Base-by-base conservation (phyloP, 1,284 basidiomycete genomes). In the Prillingera fragicola region DNA sequence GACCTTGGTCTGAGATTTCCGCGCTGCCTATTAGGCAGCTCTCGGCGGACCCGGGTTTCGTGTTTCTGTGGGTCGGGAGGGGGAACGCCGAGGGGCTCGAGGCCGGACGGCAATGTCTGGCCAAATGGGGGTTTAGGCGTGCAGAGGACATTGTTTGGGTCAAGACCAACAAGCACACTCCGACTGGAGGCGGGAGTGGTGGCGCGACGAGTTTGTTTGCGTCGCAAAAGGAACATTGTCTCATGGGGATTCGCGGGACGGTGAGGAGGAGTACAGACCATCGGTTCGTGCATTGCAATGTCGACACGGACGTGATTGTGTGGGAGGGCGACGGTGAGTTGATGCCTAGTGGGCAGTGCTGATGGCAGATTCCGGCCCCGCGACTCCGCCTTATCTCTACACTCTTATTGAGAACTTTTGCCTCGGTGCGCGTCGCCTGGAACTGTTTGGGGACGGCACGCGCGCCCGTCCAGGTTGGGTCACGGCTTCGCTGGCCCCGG, bases 81-180 rank as follows among this genome's bases (percentile, higher is more conserved):
- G 91, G 90, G 1, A 84, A 86, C 13, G 83, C 83, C 3, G 88
- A 91, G 38, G 95, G 91, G 0, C 76, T 98, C 7, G 95, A 98
- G 69, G 78, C 84, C 25, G 94, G 95, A 0, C 76, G 94, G 28
- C 94, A 97, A 64, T 77, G 94, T 26, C 77, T 97, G 35, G 83
- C 84, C 1, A 85, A 82, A 62, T 99, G 94, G 94, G 94, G 94
- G 1, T 99, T 94, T 67, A 75, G 94, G 34, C 73, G 94, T 36
- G 96, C 90, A 58, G 94, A 98, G 66, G 94, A 98, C 67, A 89
- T 98, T 17, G 86, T 94, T 5, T 97, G 92, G 90, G 83, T 95
- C 44, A 91, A 88, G 72, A 94, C 89, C 25, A 96, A 95, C 63
- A 77, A 76, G 18, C 17, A 15, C 6, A 18, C n/a, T n/a, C n/a